Evolutionary conservation across 2,329 filamentous ascomycete species (phyloP), one percentile per base, ranked within the genome.

Genomic region (Emericellopsis atlantica): DNA sequence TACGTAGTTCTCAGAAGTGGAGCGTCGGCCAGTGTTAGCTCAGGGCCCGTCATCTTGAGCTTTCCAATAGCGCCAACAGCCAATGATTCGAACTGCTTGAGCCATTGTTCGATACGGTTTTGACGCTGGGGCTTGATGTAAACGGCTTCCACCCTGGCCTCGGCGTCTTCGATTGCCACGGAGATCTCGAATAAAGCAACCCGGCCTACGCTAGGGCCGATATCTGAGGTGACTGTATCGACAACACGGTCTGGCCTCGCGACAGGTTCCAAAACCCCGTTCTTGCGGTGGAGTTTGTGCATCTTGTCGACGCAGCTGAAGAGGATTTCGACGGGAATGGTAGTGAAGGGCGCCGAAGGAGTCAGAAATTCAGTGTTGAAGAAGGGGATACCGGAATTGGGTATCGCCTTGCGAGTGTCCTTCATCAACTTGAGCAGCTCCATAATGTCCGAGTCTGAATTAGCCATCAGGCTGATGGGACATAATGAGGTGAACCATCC

Each of bases 401-500:
- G 53, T 2, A 72, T 58, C 1, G 59, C 54, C 9, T 66, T 61
- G 1, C 74, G 63, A 0, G 57, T 58, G 47, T 77, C 72, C 49
- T 78, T 78, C 36, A 75, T 58, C 21, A 66, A 57, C n/a, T 66
- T 66, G 10, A 77, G 54, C 0, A 70, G 65, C 11, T 69, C 59
- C 32, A 75, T 54, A 14, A 76, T 54, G 43, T 76, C 70, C 26
- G 71, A 65, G 2, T 60, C 54, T 3, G 59, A 55, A 2, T 67
- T 61, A 1, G 66, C 49, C 8, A 62, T 60, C 3, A 69, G 55
- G 2, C 62, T 58, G 6, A 77, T 57, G 0, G 74, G 74, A 38
- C 66, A 72, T 11, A 79, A 56, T 0, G 72, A 67, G 2, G 73
- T 76, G 46, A 79, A 76, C 73, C 73, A 78, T 2, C 74, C 75